phyloP scores from a whole-genome alignment of 2,329 filamentous ascomycete species.

The Aspergillus puulaauensis region DNA sequence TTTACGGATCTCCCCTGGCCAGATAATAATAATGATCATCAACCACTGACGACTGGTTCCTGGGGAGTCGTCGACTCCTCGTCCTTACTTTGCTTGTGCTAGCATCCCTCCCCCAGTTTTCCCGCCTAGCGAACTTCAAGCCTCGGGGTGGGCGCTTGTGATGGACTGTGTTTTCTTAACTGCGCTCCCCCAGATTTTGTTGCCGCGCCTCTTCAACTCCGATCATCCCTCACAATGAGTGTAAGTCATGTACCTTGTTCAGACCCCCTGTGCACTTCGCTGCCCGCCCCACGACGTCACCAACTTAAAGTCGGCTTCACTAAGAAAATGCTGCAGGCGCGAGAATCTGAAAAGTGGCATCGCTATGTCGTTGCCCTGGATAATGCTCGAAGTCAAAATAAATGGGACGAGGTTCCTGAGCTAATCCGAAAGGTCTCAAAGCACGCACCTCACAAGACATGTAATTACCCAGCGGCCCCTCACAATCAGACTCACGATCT shows the following conservation, averaged over 20 bases:
- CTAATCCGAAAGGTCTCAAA: slow-evolving; percentile 91
- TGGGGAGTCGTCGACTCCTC: background rate
- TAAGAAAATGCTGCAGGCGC: slow-evolving; percentile 30
- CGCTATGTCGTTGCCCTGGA: slow-evolving; percentile 83
- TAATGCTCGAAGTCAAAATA: slow-evolving; percentile 79
- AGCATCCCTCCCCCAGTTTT: slow-evolving; percentile 10
- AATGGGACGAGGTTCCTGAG: slow-evolving; percentile 84
- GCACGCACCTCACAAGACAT: slow-evolving; percentile 80
- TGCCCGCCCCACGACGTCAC: slow-evolving; percentile 7
- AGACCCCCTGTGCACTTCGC: background rate
- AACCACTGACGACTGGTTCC: slow-evolving; percentile 4
- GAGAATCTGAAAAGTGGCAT: slow-evolving; percentile 70
- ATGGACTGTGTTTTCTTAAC: slow-evolving; percentile 14
- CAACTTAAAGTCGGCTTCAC: background rate
- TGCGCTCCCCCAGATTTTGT: slow-evolving; percentile 16
- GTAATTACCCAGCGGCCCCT: slow-evolving; percentile 51
- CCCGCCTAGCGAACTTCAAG: slow-evolving; percentile 9
- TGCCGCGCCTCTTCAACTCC: slow-evolving; percentile 11
- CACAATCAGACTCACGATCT: slow-evolving; percentile 14
- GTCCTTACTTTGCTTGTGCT: background rate
- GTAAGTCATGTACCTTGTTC: slow-evolving; percentile 15
- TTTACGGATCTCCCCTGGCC: slow-evolving; percentile 20
- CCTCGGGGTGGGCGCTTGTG: slow-evolving; percentile 20
- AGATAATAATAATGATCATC: slow-evolving; percentile 20
- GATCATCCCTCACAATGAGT: slow-evolving; percentile 21